Percentiles rank a stretch among this genome's conserved stretches.
Evolutionary conservation across 169 alveolate species (phyloP).

Genomic region (Plasmodium inui): DNA sequence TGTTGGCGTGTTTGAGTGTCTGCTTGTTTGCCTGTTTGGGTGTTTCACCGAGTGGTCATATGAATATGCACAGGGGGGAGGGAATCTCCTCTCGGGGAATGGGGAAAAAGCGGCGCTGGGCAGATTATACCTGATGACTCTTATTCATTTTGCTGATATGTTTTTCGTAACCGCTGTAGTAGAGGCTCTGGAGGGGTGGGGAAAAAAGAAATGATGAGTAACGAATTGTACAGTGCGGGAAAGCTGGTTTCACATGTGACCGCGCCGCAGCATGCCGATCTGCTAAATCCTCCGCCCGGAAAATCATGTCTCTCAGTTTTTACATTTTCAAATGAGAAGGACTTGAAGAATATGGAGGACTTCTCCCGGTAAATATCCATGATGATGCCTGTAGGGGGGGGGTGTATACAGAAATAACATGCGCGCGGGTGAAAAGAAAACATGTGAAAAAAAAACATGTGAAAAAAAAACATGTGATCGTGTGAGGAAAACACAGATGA

Average conservation of each 20-base stretch:
- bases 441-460: no score
- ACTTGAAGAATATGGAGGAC: constrained; percentile 57
- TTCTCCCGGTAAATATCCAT: constrained; percentile 63
- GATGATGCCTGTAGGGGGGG: constrained; percentile 41
- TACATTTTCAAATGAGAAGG: constrained; percentile 70
- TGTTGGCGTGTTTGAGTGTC: background rate
- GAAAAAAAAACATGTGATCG: background rate
- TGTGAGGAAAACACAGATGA: background rate
- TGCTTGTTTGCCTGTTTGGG: background rate
- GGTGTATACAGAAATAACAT: background rate
- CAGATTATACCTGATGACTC: constrained; percentile 18
- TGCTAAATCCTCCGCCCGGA: background rate
- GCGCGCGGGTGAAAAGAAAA: background rate
- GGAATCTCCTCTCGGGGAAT: background rate
- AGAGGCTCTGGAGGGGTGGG: constrained; percentile 9
- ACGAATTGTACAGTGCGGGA: background rate
- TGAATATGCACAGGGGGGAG: background rate
- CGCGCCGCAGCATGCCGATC: background rate
- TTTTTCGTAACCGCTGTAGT: constrained; percentile 22
- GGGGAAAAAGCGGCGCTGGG: background rate
- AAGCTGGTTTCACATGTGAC: background rate
- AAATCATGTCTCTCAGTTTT: background rate
- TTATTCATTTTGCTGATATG: constrained; percentile 47
- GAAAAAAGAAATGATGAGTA: background rate
- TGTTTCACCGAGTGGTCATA: background rate